These are phyloP conservation scores for Rubroshorea leprosula DNA, from an alignment of 345 rosid genomes.

Conservation along the genomic window DNA sequence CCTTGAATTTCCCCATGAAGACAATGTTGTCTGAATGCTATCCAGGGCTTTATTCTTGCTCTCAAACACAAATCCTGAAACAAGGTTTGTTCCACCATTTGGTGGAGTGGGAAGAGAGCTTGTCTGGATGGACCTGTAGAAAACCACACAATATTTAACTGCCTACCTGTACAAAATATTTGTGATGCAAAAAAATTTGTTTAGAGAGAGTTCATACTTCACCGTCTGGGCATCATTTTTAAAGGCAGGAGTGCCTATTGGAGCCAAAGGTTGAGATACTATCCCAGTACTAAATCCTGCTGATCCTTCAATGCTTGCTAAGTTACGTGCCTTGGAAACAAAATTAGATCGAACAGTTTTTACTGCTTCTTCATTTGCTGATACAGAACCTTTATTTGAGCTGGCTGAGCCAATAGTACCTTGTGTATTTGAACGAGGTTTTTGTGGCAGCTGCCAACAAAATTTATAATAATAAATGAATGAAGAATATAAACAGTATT, in stretches of 20 bases:
- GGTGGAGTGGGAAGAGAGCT: constrained; percentile 32
- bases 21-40: constrained; percentile 54
- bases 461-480: constrained; percentile 12
- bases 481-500: constrained; percentile 5
- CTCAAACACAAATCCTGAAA: constrained; percentile 44
- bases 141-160: constrained; percentile 16
- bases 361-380: constrained; percentile 36
- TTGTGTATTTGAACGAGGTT: constrained; percentile 40
- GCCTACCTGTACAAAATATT: constrained; percentile 8
- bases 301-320: constrained; percentile 32
- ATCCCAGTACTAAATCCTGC: constrained; percentile 32
- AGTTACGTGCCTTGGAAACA: constrained; percentile 30
- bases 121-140: constrained; percentile 45
- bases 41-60: constrained; percentile 53
- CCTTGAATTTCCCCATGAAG: constrained; percentile 64
- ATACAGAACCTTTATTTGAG: constrained; percentile 38
- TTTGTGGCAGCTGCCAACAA: constrained; percentile 53
- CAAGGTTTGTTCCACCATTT: constrained; percentile 41
- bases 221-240: constrained; percentile 54
- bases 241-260: constrained; percentile 67
- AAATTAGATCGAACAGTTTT: constrained; percentile 32
- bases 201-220: constrained; percentile 34
- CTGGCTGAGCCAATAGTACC: constrained; percentile 26
- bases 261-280: constrained; percentile 56
- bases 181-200: too few relatives aligned